A percentile compares a stretch with the other conserved stretches of the same genome.
Evolutionary conservation across 495 filamentous ascomycete genomes (phyloP).

Genomic region (Aspergillus heteromorphus): DNA sequence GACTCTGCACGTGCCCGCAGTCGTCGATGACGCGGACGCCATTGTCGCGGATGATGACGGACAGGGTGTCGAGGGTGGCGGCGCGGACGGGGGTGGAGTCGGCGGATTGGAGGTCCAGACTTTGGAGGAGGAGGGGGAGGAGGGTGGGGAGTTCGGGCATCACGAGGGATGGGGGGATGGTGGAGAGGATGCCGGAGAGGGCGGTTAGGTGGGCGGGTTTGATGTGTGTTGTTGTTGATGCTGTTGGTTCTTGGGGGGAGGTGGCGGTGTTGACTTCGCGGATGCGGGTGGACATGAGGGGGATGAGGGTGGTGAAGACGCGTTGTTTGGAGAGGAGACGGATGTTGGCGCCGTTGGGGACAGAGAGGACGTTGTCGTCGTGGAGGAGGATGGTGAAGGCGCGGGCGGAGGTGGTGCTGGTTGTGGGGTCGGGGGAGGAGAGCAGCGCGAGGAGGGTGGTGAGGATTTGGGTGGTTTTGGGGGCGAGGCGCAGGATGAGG

Average conservation of each 20-base stretch:
- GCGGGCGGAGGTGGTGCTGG: conserved; percentile 47
- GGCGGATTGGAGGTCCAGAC: conserved; percentile 54
- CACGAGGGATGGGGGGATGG: conserved; percentile 55
- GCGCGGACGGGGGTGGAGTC: conserved; percentile 51
- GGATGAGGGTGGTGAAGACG: conserved; percentile 57
- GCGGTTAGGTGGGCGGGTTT: conserved; percentile 63
- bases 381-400: conserved; percentile 58
- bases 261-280: conserved; percentile 37
- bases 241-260: background rate
- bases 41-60: conserved; percentile 53
- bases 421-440: conserved; percentile 32
- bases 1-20: conserved; percentile 54
- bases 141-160: conserved; percentile 54
- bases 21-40: conserved; percentile 45
- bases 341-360: conserved; percentile 58
- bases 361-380: conserved; percentile 60
- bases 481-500: conserved; percentile 44
- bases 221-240: conserved; percentile 23
- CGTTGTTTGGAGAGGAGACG: conserved; percentile 61
- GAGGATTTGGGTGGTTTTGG: conserved; percentile 43
- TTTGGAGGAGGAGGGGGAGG: conserved; percentile 64
- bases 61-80: conserved; percentile 57
- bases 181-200: conserved; percentile 58
- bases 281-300: conserved; percentile 52
- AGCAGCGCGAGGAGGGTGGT: conserved; percentile 51